Evolutionary conservation across 495 filamentous ascomycete species (phyloP).

Genomic region (Aspergillus panamensis): DNA sequence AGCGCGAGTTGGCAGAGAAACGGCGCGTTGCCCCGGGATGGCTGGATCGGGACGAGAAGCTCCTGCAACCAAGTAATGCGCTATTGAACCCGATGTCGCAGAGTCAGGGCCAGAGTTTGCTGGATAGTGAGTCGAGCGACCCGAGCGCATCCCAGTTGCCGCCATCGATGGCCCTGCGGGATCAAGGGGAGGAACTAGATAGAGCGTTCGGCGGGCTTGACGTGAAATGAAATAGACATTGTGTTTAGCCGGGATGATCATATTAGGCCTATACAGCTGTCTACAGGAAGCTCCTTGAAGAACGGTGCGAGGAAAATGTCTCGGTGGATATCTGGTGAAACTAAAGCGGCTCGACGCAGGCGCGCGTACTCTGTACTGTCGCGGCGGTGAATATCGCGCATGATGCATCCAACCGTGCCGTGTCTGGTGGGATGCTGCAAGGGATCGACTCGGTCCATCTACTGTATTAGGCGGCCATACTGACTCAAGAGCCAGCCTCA

Average conservation of each 20-base stretch:
- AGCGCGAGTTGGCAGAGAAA: constrained; percentile 88
- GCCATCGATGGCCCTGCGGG: constrained; percentile 46
- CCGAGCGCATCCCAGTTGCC: constrained; percentile 36
- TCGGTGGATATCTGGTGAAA: not conserved
- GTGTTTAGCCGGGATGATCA: not conserved
- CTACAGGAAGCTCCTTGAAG: not conserved
- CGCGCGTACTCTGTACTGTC: not conserved
- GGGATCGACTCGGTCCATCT: not conserved
- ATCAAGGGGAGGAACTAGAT: constrained; percentile 79
- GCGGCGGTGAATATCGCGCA: not conserved
- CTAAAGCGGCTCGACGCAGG: not conserved
- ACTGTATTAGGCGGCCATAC: no score
- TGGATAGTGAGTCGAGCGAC: constrained; percentile 45
- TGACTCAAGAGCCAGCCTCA: not conserved
- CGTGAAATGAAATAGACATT: constrained; percentile 35
- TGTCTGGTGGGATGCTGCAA: not conserved
- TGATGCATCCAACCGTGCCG: not conserved
- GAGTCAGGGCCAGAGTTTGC: constrained; percentile 40
- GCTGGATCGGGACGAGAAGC: constrained; percentile 82
- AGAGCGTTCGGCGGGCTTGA: constrained; percentile 76
- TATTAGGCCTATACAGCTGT: not conserved
- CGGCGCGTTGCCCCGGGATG: constrained; percentile 87
- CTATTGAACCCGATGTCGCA: constrained; percentile 8
- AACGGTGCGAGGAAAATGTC: not conserved
- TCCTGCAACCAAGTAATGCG: constrained; percentile 64